These are phyloP conservation scores for Leishmania guyanensis DNA, from an alignment of 208 protist species.

Conservation along the genomic window DNA sequence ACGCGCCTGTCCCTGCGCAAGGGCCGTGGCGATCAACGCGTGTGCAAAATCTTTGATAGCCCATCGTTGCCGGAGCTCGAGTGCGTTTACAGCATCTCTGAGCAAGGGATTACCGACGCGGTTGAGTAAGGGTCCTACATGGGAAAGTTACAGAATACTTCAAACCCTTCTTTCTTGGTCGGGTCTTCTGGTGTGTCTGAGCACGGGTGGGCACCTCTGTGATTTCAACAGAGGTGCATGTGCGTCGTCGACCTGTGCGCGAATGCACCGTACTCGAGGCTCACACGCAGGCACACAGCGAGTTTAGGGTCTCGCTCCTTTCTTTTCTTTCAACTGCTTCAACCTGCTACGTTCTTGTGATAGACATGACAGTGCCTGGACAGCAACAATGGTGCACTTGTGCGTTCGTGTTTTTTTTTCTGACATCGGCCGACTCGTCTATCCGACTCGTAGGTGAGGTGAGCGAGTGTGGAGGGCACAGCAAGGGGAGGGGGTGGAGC, in stretches of 20 bases:
- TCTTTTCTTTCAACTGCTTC: conserved; percentile 29
- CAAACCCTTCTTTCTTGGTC: background rate
- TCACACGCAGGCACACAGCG: no score
- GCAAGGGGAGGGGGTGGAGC: background rate
- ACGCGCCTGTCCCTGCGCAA: conserved; percentile 95
- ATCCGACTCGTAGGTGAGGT: no score
- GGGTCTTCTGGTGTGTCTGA: background rate
- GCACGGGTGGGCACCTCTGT: background rate
- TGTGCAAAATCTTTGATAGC: conserved; percentile 99
- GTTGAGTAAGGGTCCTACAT: conserved; percentile 60
- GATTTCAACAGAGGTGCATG: background rate
- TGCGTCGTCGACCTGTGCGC: background rate
- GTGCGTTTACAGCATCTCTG: conserved; percentile 95
- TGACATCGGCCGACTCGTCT: background rate
- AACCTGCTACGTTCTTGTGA: conserved; percentile 7
- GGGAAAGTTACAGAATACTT: no score
- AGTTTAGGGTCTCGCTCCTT: background rate
- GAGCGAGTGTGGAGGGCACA: background rate
- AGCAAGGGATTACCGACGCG: conserved; percentile 96
- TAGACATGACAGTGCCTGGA: background rate
- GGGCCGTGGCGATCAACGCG: conserved; percentile 96
- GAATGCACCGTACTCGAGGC: background rate
- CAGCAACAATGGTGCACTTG: background rate
- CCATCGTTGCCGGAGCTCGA: conserved; percentile 97
- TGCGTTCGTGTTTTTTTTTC: background rate